Evolutionary conservation across 78 protist species (phyloP), one percentile per base, ranked within the genome.

Genomic region (Capsaspora owczarzaki): DNA sequence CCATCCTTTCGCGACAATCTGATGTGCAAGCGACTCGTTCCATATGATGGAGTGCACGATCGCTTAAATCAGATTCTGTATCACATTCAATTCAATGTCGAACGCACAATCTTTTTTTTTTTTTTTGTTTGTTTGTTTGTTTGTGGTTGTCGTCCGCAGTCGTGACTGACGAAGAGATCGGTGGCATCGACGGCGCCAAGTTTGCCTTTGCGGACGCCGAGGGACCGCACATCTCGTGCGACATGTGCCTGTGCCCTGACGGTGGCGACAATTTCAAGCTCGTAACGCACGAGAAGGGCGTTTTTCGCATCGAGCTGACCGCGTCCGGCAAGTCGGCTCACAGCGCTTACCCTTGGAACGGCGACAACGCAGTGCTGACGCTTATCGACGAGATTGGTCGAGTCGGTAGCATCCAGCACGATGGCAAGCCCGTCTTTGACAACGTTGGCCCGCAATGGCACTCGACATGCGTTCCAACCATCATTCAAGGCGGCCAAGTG

Each of bases 331-430:
- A 68, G 49, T 12, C 49, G 14, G 75, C 85, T 3, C 85, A 82
- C 76, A 82, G 85, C 38, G 85, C 85, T 0, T 82, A 82, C 71
- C 79, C 80, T 23, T 82, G 85, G 85, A 14, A 41, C 31, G 85
- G 85, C 31, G 60, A 41, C 27, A 82, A 82, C 20, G 85, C 85
- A 23, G 72, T 82, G 12, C 63, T 71, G 31, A 22, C 25, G 38
- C 61, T 82, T 46, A 81, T 81, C 42, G 56, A 63, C 19, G 84
- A 79, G 22, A 61, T 61, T 53, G n/a, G n/a, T n/a, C n/a, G n/a
- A n/a, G n/a, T n/a, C n/a, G 41, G 23, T 23, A 35, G 40, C 40
- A 29, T 78, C 14, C 31, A 78, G 40, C 41, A n/a, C 61, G 81
- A 38, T 12, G 74, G 74, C 27, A 6, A 8, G 43, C 44, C 38